A percentile compares a stretch with the other conserved stretches of the same genome.
phyloP scores from a whole-genome alignment of 1,284 basidiomycete genomes.

The Neonothopanus nambi region DNA sequence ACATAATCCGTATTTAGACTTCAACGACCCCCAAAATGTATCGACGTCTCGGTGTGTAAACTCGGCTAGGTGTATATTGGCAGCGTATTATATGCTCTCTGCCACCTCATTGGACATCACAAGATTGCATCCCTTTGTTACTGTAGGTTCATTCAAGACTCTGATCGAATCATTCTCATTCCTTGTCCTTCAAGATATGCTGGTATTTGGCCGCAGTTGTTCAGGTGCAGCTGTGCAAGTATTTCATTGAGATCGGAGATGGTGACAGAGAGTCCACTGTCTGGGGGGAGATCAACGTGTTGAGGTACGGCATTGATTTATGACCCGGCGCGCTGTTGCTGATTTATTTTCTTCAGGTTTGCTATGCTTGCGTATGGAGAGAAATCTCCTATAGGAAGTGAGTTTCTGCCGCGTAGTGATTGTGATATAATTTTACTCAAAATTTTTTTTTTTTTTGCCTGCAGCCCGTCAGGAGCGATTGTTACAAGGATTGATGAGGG shows the following conservation, averaged over 20 bases:
- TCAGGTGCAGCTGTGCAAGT: constrained; percentile 80
- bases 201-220: constrained; percentile 87
- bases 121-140: constrained; percentile 78
- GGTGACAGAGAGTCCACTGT: constrained; percentile 66
- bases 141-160: constrained; percentile 45
- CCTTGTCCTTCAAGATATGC: constrained; percentile 63
- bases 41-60: constrained; percentile 73
- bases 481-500: constrained; percentile 79
- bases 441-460: constrained; percentile 13
- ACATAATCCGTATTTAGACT: constrained; percentile 78
- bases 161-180: constrained; percentile 17
- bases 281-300: constrained; percentile 82
- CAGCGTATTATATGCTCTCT: constrained; percentile 71
- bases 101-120: constrained; percentile 76
- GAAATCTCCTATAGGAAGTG: constrained; percentile 80
- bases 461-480: constrained; percentile 76
- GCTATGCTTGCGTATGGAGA: constrained; percentile 79
- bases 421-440: constrained; percentile 11
- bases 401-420: constrained; percentile 29
- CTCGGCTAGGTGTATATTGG: constrained; percentile 70
- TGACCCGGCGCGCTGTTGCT: constrained; percentile 6
- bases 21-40: constrained; percentile 58
- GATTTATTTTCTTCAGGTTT: constrained; percentile 43
- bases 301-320: constrained; percentile 50
- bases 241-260: constrained; percentile 77